Evolutionary conservation across 139 green algal species (phyloP), one percentile per base, ranked within the genome.

Genomic region (Micromonas pusilla): DNA sequence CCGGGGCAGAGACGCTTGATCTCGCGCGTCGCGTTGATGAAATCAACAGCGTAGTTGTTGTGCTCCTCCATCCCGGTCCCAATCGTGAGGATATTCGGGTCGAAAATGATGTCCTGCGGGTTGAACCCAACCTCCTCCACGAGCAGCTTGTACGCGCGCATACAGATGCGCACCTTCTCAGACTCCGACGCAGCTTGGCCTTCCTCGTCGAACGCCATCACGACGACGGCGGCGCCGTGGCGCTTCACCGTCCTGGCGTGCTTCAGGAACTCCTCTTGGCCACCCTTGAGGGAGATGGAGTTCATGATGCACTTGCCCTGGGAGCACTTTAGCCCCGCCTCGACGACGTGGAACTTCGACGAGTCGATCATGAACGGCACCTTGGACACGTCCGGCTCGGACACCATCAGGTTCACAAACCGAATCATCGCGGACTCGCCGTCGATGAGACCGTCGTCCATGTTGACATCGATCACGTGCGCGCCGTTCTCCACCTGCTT

Each of bases 11-110:
- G 16, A 0, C 88, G 86, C 91, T 98, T 99, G 86, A 99, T 97
- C 82, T 96, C 89, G 31, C 83, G 73, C 0, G 88, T 95, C 9
- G 95, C 94, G 2, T 83, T 80, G 86, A 99, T 94, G 87, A 99
- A 99, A 88, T 99, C 94, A 26, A 98, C 93, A 0, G 91, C 95
- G 79, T 99, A 99, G 90, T 98, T 98, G 91, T 97, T 97, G 90
- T 99, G 95, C 89, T 99, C 95, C 16, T 90, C 68, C 79, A 99
- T 79, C 28, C 95, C 95, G 3, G 95, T 99, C 81, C 92, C 95
- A 6, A 99, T 87, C 20, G 95, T 97, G 13, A 99, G 88, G 83
- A 99, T 98, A 88, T 99, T 99, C 85, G 95, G 95, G 83, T 99
- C 95, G 57, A 99, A 99, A 72, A 99, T 93, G 85, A 99, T 94